Conservation (phyloP, 1,284 basidiomycete genomes). For the Ganoderma lingzhi region DNA sequence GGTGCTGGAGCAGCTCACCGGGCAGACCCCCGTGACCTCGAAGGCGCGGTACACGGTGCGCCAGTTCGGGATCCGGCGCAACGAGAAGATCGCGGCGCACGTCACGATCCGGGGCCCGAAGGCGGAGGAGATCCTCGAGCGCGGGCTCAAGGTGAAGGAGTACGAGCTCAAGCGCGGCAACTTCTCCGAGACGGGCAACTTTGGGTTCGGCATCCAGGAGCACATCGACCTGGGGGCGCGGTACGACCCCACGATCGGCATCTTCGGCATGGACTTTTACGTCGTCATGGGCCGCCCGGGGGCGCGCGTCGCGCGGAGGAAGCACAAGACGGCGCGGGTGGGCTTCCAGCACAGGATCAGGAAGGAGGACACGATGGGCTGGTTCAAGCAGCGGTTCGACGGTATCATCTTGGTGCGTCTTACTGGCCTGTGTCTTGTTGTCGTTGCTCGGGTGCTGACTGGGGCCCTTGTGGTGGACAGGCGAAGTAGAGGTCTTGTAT, state of each 20-base stretch:
- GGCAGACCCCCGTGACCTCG: constrained; percentile 98
- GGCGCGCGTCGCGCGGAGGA: constrained; percentile 91
- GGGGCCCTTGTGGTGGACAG: constrained; percentile 12
- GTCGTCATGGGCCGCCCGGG: constrained; percentile 98
- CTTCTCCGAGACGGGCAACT: constrained; percentile 99
- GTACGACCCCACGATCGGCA: constrained; percentile 97
- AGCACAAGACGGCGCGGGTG: constrained; percentile 88
- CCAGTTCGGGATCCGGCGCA: constrained; percentile 99
- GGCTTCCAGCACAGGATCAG: constrained; percentile 90
- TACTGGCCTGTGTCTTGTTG: not conserved
- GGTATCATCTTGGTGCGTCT: constrained; percentile 88
- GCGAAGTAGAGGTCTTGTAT: constrained; percentile 39
- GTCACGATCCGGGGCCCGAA: constrained; percentile 99
- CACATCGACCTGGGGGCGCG: constrained; percentile 99
- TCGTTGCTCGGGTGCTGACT: constrained; percentile 6
- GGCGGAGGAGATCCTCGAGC: constrained; percentile 99
- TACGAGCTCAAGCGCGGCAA: constrained; percentile 95
- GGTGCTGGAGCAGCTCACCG: constrained; percentile 99
- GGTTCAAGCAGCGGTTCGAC: constrained; percentile 99
- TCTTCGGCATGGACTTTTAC: constrained; percentile 99
- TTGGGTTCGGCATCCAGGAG: constrained; percentile 98
- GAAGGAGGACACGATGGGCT: constrained; percentile 94
- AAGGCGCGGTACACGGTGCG: constrained; percentile 99
- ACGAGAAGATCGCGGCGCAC: constrained; percentile 99
- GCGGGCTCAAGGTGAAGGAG: constrained; percentile 99